Evolutionary conservation across 768 basidiomycete species (phyloP).

Genomic region (Lactarius sanguifluus): DNA sequence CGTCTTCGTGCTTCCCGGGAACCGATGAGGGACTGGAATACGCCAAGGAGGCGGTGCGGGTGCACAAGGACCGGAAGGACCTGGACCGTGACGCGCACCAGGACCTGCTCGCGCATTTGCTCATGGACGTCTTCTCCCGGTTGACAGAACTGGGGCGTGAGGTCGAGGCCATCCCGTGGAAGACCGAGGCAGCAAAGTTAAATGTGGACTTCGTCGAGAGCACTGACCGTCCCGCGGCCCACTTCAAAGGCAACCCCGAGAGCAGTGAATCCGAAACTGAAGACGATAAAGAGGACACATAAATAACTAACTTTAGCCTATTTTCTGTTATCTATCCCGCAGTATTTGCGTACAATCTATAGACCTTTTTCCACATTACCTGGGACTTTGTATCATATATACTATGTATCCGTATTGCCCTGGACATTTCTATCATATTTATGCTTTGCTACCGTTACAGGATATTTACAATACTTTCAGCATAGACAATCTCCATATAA

Average conservation of each 20-base stretch:
- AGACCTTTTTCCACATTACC: not conserved
- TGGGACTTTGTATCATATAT: not conserved
- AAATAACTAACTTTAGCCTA: not conserved
- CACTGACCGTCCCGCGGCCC: constrained; percentile 2
- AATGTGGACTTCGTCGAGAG: constrained; percentile 22
- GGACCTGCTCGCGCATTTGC: constrained; percentile 13
- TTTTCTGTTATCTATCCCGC: not conserved
- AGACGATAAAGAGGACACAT: constrained; percentile 12
- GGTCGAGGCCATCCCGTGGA: constrained; percentile 23
- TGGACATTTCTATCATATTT: not conserved
- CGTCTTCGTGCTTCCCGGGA: constrained; percentile 4
- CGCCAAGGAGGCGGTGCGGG: constrained; percentile 21
- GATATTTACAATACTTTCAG: not conserved
- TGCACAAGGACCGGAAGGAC: constrained; percentile 18
- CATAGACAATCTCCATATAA: not conserved
- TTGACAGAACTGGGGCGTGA: constrained; percentile 20
- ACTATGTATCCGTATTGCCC: not conserved
- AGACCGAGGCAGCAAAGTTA: constrained; percentile 25
- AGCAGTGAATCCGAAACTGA: constrained; percentile 3
- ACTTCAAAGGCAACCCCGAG: not conserved
- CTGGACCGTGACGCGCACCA: not conserved
- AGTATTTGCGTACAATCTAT: not conserved
- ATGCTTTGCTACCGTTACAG: not conserved
- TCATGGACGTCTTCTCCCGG: constrained; percentile 23
- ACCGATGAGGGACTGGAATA: constrained; percentile 14